Base-by-base conservation (phyloP, 768 basidiomycete species). In the Mycena venus region DNA sequence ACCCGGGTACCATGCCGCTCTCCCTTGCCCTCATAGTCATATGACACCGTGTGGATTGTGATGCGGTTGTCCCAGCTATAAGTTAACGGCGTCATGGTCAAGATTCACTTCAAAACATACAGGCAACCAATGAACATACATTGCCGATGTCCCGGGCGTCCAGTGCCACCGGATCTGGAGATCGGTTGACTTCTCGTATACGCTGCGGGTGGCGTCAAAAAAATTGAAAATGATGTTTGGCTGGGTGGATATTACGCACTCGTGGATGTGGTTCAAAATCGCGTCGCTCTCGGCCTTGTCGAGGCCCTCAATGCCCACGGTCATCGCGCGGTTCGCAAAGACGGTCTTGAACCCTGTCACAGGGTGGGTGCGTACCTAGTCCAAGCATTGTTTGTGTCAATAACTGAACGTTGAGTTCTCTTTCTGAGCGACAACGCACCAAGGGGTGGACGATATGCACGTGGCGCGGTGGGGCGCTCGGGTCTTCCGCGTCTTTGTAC, bases 271-370 rank as follows among this genome's bases (percentile, higher is more conserved):
- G 27, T 81, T 78, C 61, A 84, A 72, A 25, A 85, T 73, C 42
- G 80, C 74, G 68, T 86, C 84, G 47, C 81, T 82, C 77, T 86
- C 85, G 8, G 79, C 83, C 64, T 81, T 61, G 21, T 81, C 78
- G 51, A 86, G 63, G 62, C 82, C 84, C 31, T 81, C 78, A 70
- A 86, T 84, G 27, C 83, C 78, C 71, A 78, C 82, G 14, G 84
- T 85, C 76, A 86, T 84, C 4, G 79, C 65, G 36, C 79, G 79
- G 77, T 85, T 85, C 55, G 84, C 83, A 47, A 79, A 86, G 27
- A 86, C 56, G 5, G 82, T 81, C 74, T 84, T 83, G 80, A 81
- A 85, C 2, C 85, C 84, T 0, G 85, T 86, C 2, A 85, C 83
- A 34, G 85, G 85, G 74, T 84, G 83, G 8, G 81, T 83, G 47